Percentiles rank a stretch among this genome's conserved stretches.
Evolutionary conservation across 2,329 filamentous ascomycete species (phyloP).

Genomic region (Fusarium sp.): DNA sequence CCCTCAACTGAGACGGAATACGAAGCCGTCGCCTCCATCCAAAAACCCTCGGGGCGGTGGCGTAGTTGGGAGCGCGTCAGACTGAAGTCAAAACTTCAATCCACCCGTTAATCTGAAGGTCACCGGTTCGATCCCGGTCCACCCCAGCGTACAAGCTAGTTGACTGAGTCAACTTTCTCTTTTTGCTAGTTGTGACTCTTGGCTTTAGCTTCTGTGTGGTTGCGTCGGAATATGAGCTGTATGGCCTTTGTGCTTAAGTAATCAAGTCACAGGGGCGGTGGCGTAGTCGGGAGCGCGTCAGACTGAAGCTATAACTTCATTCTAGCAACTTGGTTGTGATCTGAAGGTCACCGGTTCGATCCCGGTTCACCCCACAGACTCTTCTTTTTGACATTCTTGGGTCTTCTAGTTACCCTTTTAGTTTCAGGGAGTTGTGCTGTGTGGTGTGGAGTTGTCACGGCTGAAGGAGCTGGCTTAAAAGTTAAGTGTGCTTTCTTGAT

Average conservation of each 20-base stretch:
- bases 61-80: conserved; percentile 6
- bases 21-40: background rate
- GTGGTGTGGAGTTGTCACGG: background rate
- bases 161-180: background rate
- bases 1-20: background rate
- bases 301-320: background rate
- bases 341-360: conserved; percentile 8
- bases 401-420: background rate
- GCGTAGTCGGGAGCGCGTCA: conserved; percentile 3
- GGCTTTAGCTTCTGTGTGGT: background rate
- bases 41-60: background rate
- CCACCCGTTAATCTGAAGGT: background rate
- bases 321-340: background rate
- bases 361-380: background rate
- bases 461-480: background rate
- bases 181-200: background rate
- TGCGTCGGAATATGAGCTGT: background rate
- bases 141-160: background rate
- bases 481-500: background rate
- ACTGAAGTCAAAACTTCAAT: background rate
- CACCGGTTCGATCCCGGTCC: conserved; percentile 4
- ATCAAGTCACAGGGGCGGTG: background rate
- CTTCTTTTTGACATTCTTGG: background rate
- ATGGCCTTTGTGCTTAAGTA: background rate
- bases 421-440: background rate